phyloP scores from a whole-genome alignment of 2,329 filamentous ascomycete genomes.

The Alternaria burnsii region DNA sequence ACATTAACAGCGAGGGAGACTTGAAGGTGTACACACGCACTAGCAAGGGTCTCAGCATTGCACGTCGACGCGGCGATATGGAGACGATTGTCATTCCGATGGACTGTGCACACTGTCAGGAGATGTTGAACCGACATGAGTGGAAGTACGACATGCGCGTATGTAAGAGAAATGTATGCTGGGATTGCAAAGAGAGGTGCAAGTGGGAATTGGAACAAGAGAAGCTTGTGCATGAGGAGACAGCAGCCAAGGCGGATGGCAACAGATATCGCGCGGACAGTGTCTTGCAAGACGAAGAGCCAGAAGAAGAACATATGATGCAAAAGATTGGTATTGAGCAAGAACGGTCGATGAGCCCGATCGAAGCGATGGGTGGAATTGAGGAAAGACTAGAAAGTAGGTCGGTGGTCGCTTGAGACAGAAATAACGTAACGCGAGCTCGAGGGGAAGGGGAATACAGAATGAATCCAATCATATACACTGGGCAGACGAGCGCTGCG shows the following conservation, averaged over 20 bases:
- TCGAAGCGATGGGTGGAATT: slow-evolving; percentile 29
- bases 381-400: slow-evolving; percentile 17
- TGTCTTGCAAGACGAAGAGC: slow-evolving; percentile 36
- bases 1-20: slow-evolving; percentile 19
- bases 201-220: slow-evolving; percentile 34
- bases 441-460: too few species aligned
- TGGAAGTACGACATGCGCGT: slow-evolving; percentile 49
- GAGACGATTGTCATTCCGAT: slow-evolving; percentile 45
- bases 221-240: not conserved
- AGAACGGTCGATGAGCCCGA: slow-evolving; percentile 22
- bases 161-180: slow-evolving; percentile 45
- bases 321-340: slow-evolving; percentile 34
- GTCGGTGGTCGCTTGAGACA: rapidly evolving
- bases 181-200: slow-evolving; percentile 47
- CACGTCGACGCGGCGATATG: slow-evolving; percentile 36
- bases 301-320: slow-evolving; percentile 28
- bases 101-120: slow-evolving; percentile 43
- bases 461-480: too few species aligned
- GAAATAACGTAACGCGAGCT: not conserved
- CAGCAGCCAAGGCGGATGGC: slow-evolving; percentile 17
- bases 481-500: too few species aligned
- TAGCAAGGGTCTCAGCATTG: slow-evolving; percentile 43
- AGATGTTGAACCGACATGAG: slow-evolving; percentile 45
- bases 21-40: slow-evolving; percentile 33
- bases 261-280: slow-evolving; percentile 44